Conservation (phyloP, 371 early-diverging fungal genomes). For the Mortierella sp. region DNA sequence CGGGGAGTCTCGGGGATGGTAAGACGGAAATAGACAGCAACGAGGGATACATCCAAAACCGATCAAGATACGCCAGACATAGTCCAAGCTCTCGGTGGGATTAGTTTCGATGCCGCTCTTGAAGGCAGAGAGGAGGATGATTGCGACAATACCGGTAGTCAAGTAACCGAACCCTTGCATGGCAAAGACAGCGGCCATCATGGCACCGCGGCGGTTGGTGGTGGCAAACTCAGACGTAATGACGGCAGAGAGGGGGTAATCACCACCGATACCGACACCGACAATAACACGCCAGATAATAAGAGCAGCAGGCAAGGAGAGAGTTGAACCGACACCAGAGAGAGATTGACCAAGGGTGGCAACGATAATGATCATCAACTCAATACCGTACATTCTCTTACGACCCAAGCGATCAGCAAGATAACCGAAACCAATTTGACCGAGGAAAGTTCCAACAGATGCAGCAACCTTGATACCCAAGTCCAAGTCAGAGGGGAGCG, state of each 20-base stretch:
- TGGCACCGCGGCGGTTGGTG: slow-evolving; percentile 76
- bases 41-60: slow-evolving; percentile 85
- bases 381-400: slow-evolving; percentile 87
- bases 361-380: slow-evolving; percentile 84
- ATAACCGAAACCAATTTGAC: slow-evolving; percentile 89
- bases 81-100: slow-evolving; percentile 66
- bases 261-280: slow-evolving; percentile 91
- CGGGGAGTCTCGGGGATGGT: slow-evolving; percentile 96
- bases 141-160: slow-evolving; percentile 80
- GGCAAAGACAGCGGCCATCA: slow-evolving; percentile 89
- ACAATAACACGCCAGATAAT: slow-evolving; percentile 88
- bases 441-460: slow-evolving; percentile 85
- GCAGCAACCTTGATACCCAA: slow-evolving; percentile 86
- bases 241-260: slow-evolving; percentile 87
- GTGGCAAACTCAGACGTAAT: slow-evolving; percentile 94
- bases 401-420: slow-evolving; percentile 90
- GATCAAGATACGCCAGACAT: slow-evolving; percentile 89
- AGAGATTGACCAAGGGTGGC: slow-evolving; percentile 89
- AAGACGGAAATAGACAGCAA: slow-evolving; percentile 89
- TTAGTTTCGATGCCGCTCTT: slow-evolving; percentile 72
- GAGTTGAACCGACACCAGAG: slow-evolving; percentile 69
- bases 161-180: slow-evolving; percentile 96
- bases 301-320: slow-evolving; percentile 78
- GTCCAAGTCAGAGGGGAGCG: slow-evolving; percentile 73
- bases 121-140: slow-evolving; percentile 80